Conservation (phyloP, 305 asterid species). For the Withania somnifera region DNA sequence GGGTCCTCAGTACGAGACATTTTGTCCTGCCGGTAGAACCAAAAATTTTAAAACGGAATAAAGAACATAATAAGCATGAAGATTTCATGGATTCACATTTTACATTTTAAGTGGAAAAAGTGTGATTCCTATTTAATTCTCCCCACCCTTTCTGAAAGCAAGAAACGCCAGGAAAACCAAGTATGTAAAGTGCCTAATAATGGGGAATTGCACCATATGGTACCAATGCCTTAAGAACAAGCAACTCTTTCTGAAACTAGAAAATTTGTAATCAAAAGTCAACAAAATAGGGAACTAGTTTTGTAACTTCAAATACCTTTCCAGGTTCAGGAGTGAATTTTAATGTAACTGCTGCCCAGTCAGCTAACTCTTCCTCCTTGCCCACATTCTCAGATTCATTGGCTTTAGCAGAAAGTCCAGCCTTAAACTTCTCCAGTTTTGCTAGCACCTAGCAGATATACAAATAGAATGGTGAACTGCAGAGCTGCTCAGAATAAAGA, state of each 20-base stretch:
- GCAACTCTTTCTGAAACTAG: background rate
- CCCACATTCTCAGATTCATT: conserved; percentile 23
- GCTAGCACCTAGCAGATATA: conserved; percentile 46
- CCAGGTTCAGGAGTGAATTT: conserved; percentile 67
- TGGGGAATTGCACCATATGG: background rate
- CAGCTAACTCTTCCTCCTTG: conserved; percentile 45
- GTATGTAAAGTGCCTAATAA: background rate
- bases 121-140: background rate
- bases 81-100: background rate
- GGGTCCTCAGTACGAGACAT: conserved; percentile 92
- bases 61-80: background rate
- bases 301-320: conserved; percentile 44
- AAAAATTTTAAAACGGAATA: background rate
- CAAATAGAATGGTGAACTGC: background rate
- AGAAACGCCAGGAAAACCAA: background rate
- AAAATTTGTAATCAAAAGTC: too few species aligned
- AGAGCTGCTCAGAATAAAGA: background rate
- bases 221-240: background rate
- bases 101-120: background rate
- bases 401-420: conserved; percentile 38
- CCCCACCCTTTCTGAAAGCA: background rate
- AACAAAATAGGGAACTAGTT: too few species aligned
- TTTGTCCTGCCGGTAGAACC: conserved; percentile 38
- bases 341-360: conserved; percentile 55
- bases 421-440: conserved; percentile 65